Base-by-base conservation (phyloP, 176 grass and related monocot genomes). In the Guadua angustifolia region DNA sequence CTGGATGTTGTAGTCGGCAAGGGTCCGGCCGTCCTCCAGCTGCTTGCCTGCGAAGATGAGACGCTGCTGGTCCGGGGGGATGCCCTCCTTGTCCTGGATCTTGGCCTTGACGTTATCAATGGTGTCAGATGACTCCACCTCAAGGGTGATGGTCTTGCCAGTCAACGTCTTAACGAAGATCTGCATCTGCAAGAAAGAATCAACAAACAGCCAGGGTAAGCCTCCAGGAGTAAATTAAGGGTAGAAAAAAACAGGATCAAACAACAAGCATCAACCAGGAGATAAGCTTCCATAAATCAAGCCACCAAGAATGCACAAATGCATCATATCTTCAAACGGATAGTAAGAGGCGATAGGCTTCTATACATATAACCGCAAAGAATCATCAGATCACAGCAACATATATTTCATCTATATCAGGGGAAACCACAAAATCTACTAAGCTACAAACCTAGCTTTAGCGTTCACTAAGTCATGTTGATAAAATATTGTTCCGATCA, bases 41-140 rank as follows among this genome's bases (percentile, higher is more conserved):
- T 94, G 92, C 75, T 91, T 94, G 9, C 92, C 89, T 0, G 92
- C 89, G 0, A 94, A 94, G 66, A 91, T 91, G 0, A 94, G 56
- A 3, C 89, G 60, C 77, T 94, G 92, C 89, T 91, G 89, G 59
- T 91, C 92, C 19, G 92, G 92, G 8, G 87, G 92, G 1, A 94
- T 94, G 6, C 94, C 94, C 62, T 88, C 90, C 83, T 92, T 92
- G 65, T 92, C 90, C 73, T 92, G 90, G 57, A 92, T 92, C 59
- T 92, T 92, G 1, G 86, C 80, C 53, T 82, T 82, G 0, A 82
- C 80, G 0, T 82, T 82, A 53, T 82, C 80, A 0, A 88, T 88
- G 7, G 87, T 89, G 43, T 90, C 89, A 1, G 78, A 83, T 0
- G 57, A 69, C 80, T 90, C 84, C 1, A 90, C 89, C 79, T 90